Evolutionary conservation across 2,329 filamentous ascomycete species (phyloP).

Genomic region (Pleochaeta shiraiana): DNA sequence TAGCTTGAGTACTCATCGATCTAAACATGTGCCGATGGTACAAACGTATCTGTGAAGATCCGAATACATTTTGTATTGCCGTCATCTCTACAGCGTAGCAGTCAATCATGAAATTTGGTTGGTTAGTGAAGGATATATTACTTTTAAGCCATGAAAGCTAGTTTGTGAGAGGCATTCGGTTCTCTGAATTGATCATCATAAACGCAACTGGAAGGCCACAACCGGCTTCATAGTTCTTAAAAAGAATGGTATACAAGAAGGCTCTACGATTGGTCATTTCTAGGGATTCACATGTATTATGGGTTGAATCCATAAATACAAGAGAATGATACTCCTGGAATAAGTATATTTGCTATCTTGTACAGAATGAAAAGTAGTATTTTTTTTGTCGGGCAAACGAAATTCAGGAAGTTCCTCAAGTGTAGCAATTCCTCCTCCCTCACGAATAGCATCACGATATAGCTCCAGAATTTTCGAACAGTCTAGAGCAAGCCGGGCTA

Average conservation of each 20-base stretch:
- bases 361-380: too few relatives aligned
- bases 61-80: background rate
- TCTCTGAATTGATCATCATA: background rate
- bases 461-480: too few relatives aligned
- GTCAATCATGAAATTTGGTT: background rate
- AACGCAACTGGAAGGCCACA: background rate
- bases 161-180: background rate
- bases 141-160: background rate
- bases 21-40: background rate
- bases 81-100: background rate
- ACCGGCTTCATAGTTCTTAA: background rate
- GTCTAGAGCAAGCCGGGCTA: too few relatives aligned
- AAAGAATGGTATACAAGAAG: background rate
- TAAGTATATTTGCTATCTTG: too few relatives aligned
- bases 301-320: background rate
- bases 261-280: background rate
- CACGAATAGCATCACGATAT: too few relatives aligned
- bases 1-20: background rate
- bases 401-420: too few relatives aligned
- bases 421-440: too few relatives aligned
- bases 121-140: too few relatives aligned
- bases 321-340: background rate
- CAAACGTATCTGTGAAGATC: background rate
- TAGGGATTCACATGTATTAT: background rate
- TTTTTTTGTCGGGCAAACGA: too few relatives aligned